These are phyloP conservation scores for Gleditsia sinensis DNA, from an alignment of 306 rosid genomes.

Conservation along the genomic window DNA sequence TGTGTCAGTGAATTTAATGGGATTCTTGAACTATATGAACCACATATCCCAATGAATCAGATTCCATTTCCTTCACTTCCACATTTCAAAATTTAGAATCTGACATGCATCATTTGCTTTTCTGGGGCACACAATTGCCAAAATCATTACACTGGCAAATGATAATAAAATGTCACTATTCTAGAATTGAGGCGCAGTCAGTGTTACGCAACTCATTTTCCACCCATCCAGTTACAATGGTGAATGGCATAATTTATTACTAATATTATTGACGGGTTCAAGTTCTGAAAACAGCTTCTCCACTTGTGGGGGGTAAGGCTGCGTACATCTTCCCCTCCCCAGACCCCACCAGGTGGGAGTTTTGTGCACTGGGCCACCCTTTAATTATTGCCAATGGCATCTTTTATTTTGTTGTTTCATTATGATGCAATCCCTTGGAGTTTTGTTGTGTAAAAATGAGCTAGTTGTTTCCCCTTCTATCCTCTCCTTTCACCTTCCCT, in stretches of 20 bases:
- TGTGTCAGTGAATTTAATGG: conserved; percentile 1
- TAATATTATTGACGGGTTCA: background rate
- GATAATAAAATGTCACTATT: conserved; percentile 7
- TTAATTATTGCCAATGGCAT: too few species aligned
- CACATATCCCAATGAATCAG: background rate
- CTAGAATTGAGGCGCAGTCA: background rate
- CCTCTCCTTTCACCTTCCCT: background rate
- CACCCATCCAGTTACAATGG: background rate
- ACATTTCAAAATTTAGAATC: background rate
- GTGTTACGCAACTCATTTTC: conserved; percentile 1
- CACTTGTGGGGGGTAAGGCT: too few species aligned
- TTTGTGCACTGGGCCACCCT: too few species aligned
- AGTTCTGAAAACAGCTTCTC: too few species aligned
- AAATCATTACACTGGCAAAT: background rate
- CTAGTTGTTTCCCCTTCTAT: background rate
- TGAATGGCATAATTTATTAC: conserved; percentile 4
- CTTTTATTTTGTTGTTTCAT: background rate
- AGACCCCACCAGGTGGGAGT: too few species aligned
- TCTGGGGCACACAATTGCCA: background rate
- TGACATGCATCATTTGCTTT: conserved; percentile 3
- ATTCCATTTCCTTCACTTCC: conserved; percentile 26
- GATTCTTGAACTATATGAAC: background rate
- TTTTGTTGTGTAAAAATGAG: background rate
- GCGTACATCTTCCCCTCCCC: too few species aligned
- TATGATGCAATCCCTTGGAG: conserved; percentile 1